These are phyloP conservation scores for Mycena latifolia DNA, from an alignment of 768 basidiomycete genomes.

Conservation along the genomic window DNA sequence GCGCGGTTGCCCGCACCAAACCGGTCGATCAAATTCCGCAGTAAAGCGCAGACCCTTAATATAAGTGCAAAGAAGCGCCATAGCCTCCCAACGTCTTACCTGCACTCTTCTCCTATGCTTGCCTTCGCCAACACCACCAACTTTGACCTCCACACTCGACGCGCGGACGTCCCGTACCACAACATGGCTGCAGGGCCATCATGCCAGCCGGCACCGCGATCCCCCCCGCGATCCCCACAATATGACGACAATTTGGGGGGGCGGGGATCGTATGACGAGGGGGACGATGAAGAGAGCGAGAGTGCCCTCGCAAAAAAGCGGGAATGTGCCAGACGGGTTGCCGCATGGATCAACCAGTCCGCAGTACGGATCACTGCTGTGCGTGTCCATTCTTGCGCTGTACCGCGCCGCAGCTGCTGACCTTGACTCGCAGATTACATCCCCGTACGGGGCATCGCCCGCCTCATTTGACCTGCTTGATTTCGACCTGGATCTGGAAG, in stretches of 20 bases:
- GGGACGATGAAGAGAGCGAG: slow-evolving; percentile 21
- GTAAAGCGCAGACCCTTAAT: slow-evolving; percentile 18
- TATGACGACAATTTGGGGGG: slow-evolving; percentile 18
- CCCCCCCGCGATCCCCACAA: slow-evolving; percentile 29
- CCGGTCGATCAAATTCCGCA: slow-evolving; percentile 29
- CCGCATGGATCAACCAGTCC: slow-evolving; percentile 36
- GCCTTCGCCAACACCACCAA: slow-evolving; percentile 31
- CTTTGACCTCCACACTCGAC: slow-evolving; percentile 26
- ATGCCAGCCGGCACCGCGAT: slow-evolving; percentile 22
- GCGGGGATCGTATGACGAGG: slow-evolving; percentile 21
- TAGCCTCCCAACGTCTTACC: slow-evolving; percentile 8
- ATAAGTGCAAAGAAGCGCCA: slow-evolving; percentile 22
- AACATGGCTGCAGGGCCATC: slow-evolving; percentile 30
- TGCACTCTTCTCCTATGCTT: slow-evolving; percentile 14
- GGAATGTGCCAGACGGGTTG: slow-evolving; percentile 32
- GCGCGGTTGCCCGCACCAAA: slow-evolving; percentile 15
- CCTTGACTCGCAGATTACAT: slow-evolving; percentile 18
- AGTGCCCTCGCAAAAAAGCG: slow-evolving; percentile 29
- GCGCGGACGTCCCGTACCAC: slow-evolving; percentile 21
- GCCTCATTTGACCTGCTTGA: slow-evolving; percentile 30
- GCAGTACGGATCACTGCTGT: slow-evolving; percentile 34
- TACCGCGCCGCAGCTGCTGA: slow-evolving; percentile 13
- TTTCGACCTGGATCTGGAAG: slow-evolving; percentile 30
- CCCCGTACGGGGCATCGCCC: slow-evolving; percentile 24
- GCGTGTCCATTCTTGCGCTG: slow-evolving; percentile 14